Percentiles rank a stretch among this genome's conserved stretches.
These are phyloP conservation scores for Leccinum insolens DNA, from an alignment of 1,284 basidiomycete species.

Conservation along the genomic window DNA sequence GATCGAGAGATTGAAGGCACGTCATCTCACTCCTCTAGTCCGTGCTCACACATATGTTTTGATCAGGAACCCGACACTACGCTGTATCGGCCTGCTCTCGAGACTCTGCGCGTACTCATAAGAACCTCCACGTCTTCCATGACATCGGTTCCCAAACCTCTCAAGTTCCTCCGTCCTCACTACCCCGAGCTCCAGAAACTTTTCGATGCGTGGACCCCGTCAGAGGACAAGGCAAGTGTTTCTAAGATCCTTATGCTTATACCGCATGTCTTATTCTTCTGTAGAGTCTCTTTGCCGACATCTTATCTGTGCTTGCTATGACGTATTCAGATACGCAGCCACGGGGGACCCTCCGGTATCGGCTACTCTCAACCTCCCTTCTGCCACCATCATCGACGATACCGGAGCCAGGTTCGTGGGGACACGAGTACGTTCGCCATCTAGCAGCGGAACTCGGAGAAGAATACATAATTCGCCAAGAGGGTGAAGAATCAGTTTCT, in stretches of 20 bases:
- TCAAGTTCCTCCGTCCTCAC: conserved; percentile 97
- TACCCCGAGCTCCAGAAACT: conserved; percentile 87
- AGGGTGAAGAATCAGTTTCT: conserved; percentile 44
- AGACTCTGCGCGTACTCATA: conserved; percentile 93
- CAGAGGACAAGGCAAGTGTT: conserved; percentile 74
- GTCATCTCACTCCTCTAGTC: conserved; percentile 9
- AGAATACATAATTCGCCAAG: conserved; percentile 75
- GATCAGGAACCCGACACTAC: conserved; percentile 83
- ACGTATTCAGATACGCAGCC: conserved; percentile 98
- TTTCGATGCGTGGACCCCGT: conserved; percentile 79
- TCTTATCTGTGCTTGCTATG: conserved; percentile 99
- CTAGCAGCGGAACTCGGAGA: conserved; percentile 96
- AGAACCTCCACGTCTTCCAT: conserved; percentile 98
- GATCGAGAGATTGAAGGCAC: conserved; percentile 89
- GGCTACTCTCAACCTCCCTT: conserved; percentile 80
- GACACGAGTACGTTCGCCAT: conserved; percentile 98
- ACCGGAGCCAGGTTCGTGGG: conserved; percentile 94
- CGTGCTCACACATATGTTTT: conserved; percentile 17
- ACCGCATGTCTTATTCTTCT: conserved; percentile 12
- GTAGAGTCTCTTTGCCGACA: conserved; percentile 95
- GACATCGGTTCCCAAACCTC: conserved; percentile 99
- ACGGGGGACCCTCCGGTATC: conserved; percentile 92
- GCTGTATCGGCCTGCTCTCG: conserved; percentile 90
- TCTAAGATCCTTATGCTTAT: not conserved
- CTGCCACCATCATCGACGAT: conserved; percentile 64